These are phyloP conservation scores for Ampelocalamus luodianensis DNA, from an alignment of 176 grass and related monocot genomes.

Conservation along the genomic window DNA sequence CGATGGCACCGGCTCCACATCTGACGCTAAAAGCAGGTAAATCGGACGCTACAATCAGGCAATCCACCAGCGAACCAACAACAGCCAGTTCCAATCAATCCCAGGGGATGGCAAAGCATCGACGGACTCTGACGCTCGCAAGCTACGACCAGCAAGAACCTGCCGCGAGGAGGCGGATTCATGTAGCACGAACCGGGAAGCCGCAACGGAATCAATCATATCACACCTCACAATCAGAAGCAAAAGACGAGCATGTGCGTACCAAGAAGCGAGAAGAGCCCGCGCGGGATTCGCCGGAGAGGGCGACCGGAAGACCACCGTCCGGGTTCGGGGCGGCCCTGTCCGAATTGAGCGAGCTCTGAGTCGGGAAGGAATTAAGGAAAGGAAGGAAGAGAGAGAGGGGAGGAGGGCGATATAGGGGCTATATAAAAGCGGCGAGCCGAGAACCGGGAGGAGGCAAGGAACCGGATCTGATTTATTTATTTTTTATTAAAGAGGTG, in stretches of 20 bases:
- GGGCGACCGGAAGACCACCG: neutral
- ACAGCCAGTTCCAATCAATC: neutral
- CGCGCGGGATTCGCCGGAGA: neutral
- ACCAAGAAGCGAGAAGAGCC: neutral
- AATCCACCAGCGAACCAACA: too few species aligned
- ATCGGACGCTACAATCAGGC: too few species aligned
- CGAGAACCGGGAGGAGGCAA: too few species aligned
- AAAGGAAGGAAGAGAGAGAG: too few species aligned
- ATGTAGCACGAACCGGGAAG: neutral
- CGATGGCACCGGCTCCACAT: too few species aligned
- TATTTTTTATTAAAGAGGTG: too few species aligned
- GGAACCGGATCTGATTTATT: neutral
- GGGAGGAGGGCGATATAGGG: neutral
- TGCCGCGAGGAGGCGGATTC: neutral
- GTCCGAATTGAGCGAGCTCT: neutral
- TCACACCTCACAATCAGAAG: neutral
- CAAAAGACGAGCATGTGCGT: conserved; percentile 4
- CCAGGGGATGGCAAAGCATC: neutral
- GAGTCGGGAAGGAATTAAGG: neutral
- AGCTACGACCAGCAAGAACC: neutral
- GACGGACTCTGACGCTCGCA: neutral
- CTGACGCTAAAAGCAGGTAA: too few species aligned
- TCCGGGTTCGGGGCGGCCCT: neutral
- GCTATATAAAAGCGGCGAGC: neutral
- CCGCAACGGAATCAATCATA: neutral